These are phyloP conservation scores for Diospyros kaki DNA, from an alignment of 148 eudicot genomes.

Conservation along the genomic window DNA sequence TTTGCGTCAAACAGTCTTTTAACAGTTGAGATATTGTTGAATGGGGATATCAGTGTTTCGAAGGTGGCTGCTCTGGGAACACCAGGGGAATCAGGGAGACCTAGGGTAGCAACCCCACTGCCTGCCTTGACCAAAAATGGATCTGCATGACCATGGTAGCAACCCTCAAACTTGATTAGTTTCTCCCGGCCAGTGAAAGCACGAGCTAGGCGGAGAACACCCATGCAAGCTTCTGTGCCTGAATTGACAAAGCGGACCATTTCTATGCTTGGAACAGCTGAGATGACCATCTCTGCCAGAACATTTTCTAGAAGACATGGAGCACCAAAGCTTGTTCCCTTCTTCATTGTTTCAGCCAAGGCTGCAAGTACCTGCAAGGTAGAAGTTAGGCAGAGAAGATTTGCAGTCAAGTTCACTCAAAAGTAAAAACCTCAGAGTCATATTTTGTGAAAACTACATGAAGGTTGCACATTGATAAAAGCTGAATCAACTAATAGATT, in stretches of 20 bases:
- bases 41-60: conserved; percentile 75
- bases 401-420: background rate
- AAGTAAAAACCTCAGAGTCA: background rate
- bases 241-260: conserved; percentile 99
- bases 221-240: conserved; percentile 99
- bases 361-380: conserved; percentile 79
- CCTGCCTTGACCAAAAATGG: conserved; percentile 93
- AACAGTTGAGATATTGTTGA: conserved; percentile 59
- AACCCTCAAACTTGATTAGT: conserved; percentile 92
- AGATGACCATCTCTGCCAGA: conserved; percentile 87
- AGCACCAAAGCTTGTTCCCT: conserved; percentile 98
- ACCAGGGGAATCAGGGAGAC: conserved; percentile 95
- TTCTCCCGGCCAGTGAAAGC: conserved; percentile 79
- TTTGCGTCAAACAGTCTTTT: conserved; percentile 52
- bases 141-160: conserved; percentile 98
- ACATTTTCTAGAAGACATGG: conserved; percentile 91
- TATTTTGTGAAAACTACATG: background rate
- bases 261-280: conserved; percentile 95
- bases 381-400: background rate
- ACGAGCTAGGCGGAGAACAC: conserved; percentile 88
- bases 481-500: too few species aligned
- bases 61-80: conserved; percentile 78
- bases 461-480: background rate
- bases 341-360: conserved; percentile 90
- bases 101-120: conserved; percentile 95